Evolutionary conservation across 768 basidiomycete species (phyloP).

Genomic region (Naganishia kalamii): DNA sequence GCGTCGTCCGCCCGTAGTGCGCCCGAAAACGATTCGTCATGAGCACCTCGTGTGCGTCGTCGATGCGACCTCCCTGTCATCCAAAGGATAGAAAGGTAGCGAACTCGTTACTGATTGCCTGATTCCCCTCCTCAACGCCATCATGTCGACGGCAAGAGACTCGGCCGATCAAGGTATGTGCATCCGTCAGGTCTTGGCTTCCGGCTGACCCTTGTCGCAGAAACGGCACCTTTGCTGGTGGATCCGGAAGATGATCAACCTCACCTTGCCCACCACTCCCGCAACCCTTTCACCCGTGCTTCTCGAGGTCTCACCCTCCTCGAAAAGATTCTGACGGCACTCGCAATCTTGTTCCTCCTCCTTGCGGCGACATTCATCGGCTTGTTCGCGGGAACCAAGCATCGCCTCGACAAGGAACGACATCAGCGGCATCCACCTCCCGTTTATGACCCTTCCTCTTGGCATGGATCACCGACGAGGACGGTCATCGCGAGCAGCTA

Average conservation of each 20-base stretch:
- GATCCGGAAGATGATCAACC: neutral
- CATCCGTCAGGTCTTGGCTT: no score
- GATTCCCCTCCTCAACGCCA: no score
- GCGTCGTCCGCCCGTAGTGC: neutral
- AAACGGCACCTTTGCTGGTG: no score
- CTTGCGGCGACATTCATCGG: conserved; percentile 84
- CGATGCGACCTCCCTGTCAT: no score
- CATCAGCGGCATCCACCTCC: conserved; percentile 15
- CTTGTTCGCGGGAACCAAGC: conserved; percentile 81
- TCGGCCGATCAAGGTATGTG: no score
- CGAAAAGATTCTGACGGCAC: conserved; percentile 70
- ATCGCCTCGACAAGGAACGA: conserved; percentile 56
- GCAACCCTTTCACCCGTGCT: conserved; percentile 27
- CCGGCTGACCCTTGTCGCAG: no score
- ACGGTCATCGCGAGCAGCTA: conserved; percentile 22
- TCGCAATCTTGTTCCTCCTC: conserved; percentile 70
- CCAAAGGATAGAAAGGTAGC: no score
- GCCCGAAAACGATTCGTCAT: no score
- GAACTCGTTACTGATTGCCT: no score
- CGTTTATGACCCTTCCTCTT: neutral
- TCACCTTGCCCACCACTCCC: neutral
- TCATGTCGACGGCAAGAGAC: no score
- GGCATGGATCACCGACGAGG: no score
- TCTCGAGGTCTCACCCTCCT: conserved; percentile 63
- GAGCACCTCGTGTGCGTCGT: no score